Base-by-base conservation (phyloP, 192 early-diverging fungal genomes). In the Linnemannia elongata region DNA sequence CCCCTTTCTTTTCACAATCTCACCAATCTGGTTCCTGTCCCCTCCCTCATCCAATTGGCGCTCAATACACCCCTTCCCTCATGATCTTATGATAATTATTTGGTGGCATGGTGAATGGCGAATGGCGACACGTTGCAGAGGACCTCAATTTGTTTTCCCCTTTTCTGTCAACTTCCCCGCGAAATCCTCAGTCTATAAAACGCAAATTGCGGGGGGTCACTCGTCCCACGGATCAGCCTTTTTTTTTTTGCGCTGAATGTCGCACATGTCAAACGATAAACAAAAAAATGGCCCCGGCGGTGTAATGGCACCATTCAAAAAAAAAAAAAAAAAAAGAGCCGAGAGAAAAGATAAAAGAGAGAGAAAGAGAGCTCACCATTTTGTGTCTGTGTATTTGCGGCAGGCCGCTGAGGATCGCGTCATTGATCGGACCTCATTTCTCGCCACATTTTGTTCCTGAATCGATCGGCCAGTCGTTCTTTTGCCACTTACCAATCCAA, bases 341-440 rank as follows among this genome's bases (percentile, higher is more conserved):
- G 69, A 41, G 36, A 39, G 38, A 22, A 1, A 13, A 5, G 15
- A 1, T 7, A 8, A 3, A 17, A 27, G 13, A n/a, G 36, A 22
- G 36, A 17, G 39, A 13, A 30, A 52, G 72, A 33, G 74, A 41
- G 35, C n/a, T 39, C 49, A 18, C 49, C 6, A n/a, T 17, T 15
- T 36, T 75, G 49, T 22, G 9, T 33, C 35, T 13, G 45, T 13
- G 36, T 35, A 36, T 44, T 42, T 75, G 74, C 30, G n/a, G 35
- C 30, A 72, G n/a, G 47, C 6, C 33, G 44, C 39, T 17, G 30
- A 30, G 42, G 41, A 78, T 78, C 76, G 76, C 76, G 76, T 78
- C 76, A 78, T 78, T 49, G 63, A 27, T 72, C 22, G 70, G 70
- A 72, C 36, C 36, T 22, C 20, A 5, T 13, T 72, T 72, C 13